Evolutionary conservation across 2,329 filamentous ascomycete genomes (phyloP).

Genomic region (Microcyclospora pomicola): DNA sequence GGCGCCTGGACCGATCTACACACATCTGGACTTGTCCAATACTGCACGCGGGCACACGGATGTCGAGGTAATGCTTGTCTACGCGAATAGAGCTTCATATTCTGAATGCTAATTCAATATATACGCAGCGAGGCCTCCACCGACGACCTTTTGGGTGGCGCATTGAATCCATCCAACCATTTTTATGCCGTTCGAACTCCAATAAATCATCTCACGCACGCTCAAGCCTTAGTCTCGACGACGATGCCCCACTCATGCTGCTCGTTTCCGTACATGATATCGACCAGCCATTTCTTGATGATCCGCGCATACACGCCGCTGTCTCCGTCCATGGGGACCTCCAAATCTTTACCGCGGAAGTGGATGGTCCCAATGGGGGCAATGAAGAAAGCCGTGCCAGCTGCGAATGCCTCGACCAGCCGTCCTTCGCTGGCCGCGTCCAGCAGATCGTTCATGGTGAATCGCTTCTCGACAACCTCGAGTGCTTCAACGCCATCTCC

Average conservation of each 20-base stretch:
- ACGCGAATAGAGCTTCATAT: no score
- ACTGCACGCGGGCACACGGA: no score
- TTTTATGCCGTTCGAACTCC: no score
- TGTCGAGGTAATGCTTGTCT: no score
- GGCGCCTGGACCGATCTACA: no score
- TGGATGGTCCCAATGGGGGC: constrained; percentile 33
- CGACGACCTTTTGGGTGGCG: no score
- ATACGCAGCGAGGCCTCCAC: no score
- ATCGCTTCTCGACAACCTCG: constrained; percentile 68
- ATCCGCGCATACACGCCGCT: constrained; percentile 28
- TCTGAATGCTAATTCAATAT: no score
- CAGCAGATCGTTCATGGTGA: constrained; percentile 65
- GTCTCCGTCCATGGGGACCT: constrained; percentile 29
- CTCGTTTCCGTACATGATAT: constrained; percentile 37
- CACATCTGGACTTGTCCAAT: no score
- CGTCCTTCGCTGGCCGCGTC: constrained; percentile 62
- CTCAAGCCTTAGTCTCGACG: constrained; percentile 23
- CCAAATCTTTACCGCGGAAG: constrained; percentile 31
- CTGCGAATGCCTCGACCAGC: constrained; percentile 70
- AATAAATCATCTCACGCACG: no score
- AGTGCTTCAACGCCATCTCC: constrained; percentile 26
- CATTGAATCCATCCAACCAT: no score
- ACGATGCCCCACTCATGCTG: constrained; percentile 35
- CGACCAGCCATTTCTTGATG: constrained; percentile 33
- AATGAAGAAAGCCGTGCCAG: constrained; percentile 59